These are phyloP conservation scores for Claviceps pazoutovae DNA, from an alignment of 2,329 filamentous ascomycete species.

Conservation along the genomic window DNA sequence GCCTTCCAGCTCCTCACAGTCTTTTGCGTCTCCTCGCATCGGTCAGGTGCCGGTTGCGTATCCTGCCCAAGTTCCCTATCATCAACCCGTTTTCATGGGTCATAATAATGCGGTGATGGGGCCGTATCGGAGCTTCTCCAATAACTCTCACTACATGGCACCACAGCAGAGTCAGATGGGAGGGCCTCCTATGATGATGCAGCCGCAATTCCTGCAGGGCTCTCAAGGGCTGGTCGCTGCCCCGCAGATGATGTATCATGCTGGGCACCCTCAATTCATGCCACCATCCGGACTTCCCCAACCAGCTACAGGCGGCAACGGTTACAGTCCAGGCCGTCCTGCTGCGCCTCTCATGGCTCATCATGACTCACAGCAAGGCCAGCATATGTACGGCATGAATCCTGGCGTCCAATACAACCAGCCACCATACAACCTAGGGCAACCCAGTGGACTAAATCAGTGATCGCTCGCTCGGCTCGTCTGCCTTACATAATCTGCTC, in stretches of 20 bases:
- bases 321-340: conserved; percentile 76
- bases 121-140: conserved; percentile 57
- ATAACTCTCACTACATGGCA: conserved; percentile 55
- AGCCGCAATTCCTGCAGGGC: conserved; percentile 57
- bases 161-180: conserved; percentile 60
- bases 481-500: background rate
- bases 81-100: conserved; percentile 58
- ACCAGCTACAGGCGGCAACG: conserved; percentile 51
- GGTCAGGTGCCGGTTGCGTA: conserved; percentile 58
- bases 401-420: conserved; percentile 62
- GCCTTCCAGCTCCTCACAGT: conserved; percentile 68
- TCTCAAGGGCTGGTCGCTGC: conserved; percentile 56
- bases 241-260: conserved; percentile 76
- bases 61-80: conserved; percentile 55
- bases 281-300: conserved; percentile 42
- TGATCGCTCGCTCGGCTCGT: conserved; percentile 16
- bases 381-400: conserved; percentile 64
- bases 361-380: conserved; percentile 85
- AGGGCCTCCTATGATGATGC: conserved; percentile 65
- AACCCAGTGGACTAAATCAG: conserved; percentile 57
- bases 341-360: conserved; percentile 84
- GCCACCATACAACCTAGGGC: conserved; percentile 59
- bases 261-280: conserved; percentile 49
- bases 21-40: conserved; percentile 73
- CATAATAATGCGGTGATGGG: conserved; percentile 57